phyloP scores from a whole-genome alignment of 129 eudicot species.

The Flaveria bidentis region DNA sequence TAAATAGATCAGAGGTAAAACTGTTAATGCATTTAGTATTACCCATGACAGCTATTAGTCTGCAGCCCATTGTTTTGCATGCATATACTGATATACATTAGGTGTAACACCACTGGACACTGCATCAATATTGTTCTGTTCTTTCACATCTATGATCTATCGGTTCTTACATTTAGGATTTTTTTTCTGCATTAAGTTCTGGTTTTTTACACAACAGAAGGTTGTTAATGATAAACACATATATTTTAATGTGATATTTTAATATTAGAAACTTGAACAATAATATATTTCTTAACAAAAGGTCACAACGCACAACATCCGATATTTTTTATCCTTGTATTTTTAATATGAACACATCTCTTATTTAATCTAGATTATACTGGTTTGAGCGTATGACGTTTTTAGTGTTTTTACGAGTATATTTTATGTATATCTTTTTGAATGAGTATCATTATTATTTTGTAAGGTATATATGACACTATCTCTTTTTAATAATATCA shows the following conservation, averaged over 20 bases:
- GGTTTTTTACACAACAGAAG: background rate
- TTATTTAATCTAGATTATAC: background rate
- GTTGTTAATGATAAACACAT: no score
- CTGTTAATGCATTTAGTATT: conserved; percentile 24
- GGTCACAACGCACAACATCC: no score
- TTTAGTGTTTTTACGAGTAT: background rate
- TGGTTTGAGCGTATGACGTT: background rate
- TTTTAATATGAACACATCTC: background rate
- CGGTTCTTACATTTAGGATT: conserved; percentile 13
- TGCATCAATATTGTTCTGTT: conserved; percentile 15
- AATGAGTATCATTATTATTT: background rate
- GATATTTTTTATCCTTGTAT: background rate
- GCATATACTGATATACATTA: conserved; percentile 13
- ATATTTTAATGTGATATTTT: no score
- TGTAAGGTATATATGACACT: background rate
- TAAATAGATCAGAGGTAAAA: conserved; percentile 28
- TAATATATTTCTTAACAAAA: background rate
- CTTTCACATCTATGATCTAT: conserved; percentile 24
- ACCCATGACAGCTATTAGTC: conserved; percentile 27
- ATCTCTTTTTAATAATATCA: no score
- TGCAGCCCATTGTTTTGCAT: conserved; percentile 25
- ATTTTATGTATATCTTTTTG: no score
- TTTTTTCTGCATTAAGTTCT: background rate
- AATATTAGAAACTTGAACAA: background rate
- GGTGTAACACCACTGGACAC: conserved; percentile 23